A percentile compares a stretch with the other conserved stretches of the same genome.
Evolutionary conservation across 202 grass and related monocot species (phyloP).

Genomic region (Zoysia matrella): DNA sequence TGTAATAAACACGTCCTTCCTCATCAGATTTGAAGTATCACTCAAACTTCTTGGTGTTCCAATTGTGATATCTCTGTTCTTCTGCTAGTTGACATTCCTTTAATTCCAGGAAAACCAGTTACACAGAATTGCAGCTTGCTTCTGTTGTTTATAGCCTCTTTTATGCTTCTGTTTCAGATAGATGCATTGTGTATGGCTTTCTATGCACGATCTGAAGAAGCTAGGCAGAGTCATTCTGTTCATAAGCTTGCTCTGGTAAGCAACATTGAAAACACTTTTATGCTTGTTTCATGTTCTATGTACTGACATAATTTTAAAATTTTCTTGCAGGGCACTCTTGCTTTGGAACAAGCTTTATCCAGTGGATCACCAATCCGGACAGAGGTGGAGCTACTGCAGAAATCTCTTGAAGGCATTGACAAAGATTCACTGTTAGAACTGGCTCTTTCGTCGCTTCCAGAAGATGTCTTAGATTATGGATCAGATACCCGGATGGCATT

Average conservation of each 20-base stretch:
- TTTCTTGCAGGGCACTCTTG: slow-evolving; percentile 70
- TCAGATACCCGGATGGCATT: slow-evolving; percentile 78
- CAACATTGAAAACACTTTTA: slow-evolving; percentile 39
- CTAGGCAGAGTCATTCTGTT: slow-evolving; percentile 95
- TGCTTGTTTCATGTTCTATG: slow-evolving; percentile 36
- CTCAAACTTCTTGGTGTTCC: not conserved
- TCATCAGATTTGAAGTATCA: not conserved
- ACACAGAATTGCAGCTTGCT: slow-evolving; percentile 17
- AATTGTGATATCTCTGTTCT: slow-evolving; percentile 1
- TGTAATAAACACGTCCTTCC: too few species aligned
- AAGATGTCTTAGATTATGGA: slow-evolving; percentile 82
- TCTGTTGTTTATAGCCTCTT: slow-evolving; percentile 20
- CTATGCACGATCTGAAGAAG: slow-evolving; percentile 97
- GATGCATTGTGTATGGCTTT: slow-evolving; percentile 98
- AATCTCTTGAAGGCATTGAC: slow-evolving; percentile 88
- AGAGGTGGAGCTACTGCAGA: slow-evolving; percentile 72
- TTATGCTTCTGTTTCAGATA: slow-evolving; percentile 64
- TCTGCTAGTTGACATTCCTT: slow-evolving; percentile 1
- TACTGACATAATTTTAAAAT: slow-evolving; percentile 14
- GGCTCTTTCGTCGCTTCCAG: slow-evolving; percentile 82
- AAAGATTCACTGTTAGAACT: slow-evolving; percentile 92
- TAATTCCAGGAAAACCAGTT: slow-evolving; percentile 26
- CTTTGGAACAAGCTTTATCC: slow-evolving; percentile 88
- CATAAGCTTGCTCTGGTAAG: slow-evolving; percentile 94
- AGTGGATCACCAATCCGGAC: slow-evolving; percentile 75